These are phyloP conservation scores for Cystobasidiopsis lactophilus DNA, from an alignment of 768 basidiomycete genomes.

Conservation along the genomic window DNA sequence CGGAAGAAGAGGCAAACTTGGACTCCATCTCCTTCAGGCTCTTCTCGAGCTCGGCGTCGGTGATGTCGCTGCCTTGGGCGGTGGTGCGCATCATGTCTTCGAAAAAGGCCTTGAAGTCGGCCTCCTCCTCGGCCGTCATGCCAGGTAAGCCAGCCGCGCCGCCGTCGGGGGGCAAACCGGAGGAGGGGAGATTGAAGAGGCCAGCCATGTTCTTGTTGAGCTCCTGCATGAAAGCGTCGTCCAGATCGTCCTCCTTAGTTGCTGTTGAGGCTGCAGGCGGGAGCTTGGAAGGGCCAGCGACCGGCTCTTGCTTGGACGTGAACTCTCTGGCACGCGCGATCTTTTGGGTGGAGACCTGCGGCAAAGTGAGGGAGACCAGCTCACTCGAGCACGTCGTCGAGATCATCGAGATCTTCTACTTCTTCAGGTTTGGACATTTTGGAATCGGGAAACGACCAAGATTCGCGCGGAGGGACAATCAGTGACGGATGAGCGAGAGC, in stretches of 20 bases:
- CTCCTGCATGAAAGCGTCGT: constrained; percentile 10
- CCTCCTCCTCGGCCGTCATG: too few relatives aligned
- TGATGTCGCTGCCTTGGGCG: neutral
- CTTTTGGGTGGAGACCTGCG: too few relatives aligned
- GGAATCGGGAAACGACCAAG: too few relatives aligned
- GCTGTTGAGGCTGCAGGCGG: neutral
- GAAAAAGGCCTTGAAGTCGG: neutral
- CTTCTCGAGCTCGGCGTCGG: constrained; percentile 13
- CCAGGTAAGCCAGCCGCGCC: too few relatives aligned
- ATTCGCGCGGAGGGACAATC: too few relatives aligned
- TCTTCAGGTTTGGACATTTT: neutral
- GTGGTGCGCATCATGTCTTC: neutral
- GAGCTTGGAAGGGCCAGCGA: neutral
- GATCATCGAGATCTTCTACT: constrained; percentile 7
- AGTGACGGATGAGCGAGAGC: too few relatives aligned
- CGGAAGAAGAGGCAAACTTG: constrained; percentile 5
- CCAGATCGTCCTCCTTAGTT: constrained; percentile 14
- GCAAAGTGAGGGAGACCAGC: too few relatives aligned
- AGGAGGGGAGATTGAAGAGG: neutral
- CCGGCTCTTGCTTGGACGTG: neutral
- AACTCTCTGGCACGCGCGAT: too few relatives aligned
- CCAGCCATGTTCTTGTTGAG: constrained; percentile 6
- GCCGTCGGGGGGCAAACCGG: neutral
- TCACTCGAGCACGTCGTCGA: constrained; percentile 9
- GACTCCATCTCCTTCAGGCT: constrained; percentile 12